Base-by-base conservation (phyloP, 2,329 filamentous ascomycete species). In the Tolypocladium tundrense region DNA sequence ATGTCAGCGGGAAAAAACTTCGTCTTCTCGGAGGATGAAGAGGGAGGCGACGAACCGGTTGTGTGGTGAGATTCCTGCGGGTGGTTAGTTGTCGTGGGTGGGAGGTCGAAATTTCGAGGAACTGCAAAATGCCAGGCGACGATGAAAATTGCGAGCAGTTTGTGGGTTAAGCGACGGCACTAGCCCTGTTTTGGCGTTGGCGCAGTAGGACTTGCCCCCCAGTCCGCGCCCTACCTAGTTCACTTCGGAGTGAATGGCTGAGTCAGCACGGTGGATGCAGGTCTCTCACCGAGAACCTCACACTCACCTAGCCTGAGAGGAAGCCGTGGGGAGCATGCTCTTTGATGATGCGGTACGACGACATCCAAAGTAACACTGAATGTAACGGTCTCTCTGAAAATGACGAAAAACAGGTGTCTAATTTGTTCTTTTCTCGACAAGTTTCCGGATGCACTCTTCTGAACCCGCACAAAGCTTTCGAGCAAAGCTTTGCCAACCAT, bases 151-250 rank as follows among this genome's bases (percentile, higher is more conserved):
- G 61, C 64, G 60, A 61, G 62, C 62, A 67, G 64, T 70, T 70
- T 74, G 72, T 72, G 70, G 69, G 72, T 64, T 72, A 73, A 73
- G 69, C 67, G 69, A 71, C 53, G 59, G 59, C 55, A 54, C 69
- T 72, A 73, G 63, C 59, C 66, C 40, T 40, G 37, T 58, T 56
- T 13, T 11, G 31, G 59, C 24, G 41, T 54, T 71, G 69, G 71
- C 55, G 58, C 24, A 2, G 48, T 65, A 66, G 64, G 66, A 65
- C 57, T 64, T 70, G 64, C 66, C 66, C 69, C 69, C 66, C 66
- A 56, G 4, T 16, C 24, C 24, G 19, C n/a, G n/a, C 16, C 41
- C 21, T 27, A 9, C 41, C 21, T 27, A 9, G 19, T 7, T 3
- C 10, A 27, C 24, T 13, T n/a, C 11, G 48, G 31, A 35, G 9